These are phyloP conservation scores for Porphyrellus cyaneotinctus DNA, from an alignment of 768 basidiomycete genomes.

Conservation along the genomic window DNA sequence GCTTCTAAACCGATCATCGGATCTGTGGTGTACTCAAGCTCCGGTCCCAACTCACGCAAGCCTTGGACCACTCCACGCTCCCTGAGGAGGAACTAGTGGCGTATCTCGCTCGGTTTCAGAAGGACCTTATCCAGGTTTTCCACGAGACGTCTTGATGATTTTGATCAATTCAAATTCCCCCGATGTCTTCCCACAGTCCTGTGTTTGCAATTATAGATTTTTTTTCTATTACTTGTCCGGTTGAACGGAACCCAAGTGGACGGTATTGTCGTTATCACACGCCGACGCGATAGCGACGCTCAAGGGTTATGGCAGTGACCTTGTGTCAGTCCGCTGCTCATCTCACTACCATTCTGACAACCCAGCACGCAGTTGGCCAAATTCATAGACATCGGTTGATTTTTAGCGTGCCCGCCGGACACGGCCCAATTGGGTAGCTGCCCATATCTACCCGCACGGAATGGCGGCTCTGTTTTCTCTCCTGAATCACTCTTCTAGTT, in stretches of 20 bases:
- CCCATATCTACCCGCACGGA: conserved; percentile 13
- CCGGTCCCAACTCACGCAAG: conserved; percentile 70
- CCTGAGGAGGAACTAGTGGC: conserved; percentile 64
- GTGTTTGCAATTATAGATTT: conserved; percentile 6
- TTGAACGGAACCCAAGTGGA: background rate
- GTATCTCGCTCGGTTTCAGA: conserved; percentile 68
- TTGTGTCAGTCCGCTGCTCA: background rate
- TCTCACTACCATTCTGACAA: background rate
- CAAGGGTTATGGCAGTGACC: conserved; percentile 6
- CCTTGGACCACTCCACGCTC: conserved; percentile 65
- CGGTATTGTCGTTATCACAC: conserved; percentile 15
- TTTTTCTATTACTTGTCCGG: background rate
- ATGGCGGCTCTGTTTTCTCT: conserved; percentile 11
- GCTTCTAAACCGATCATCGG: background rate
- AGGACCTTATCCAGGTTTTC: conserved; percentile 56
- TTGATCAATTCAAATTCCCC: conserved; percentile 5
- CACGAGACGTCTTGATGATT: conserved; percentile 16
- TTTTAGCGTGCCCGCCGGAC: background rate
- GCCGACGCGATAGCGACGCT: background rate
- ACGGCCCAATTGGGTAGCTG: conserved; percentile 12
- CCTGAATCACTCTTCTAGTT: background rate
- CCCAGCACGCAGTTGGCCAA: background rate
- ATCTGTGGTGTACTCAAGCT: conserved; percentile 42
- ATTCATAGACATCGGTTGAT: conserved; percentile 4
- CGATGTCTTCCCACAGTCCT: background rate